A percentile compares a stretch with the other conserved stretches of the same genome.
These are phyloP conservation scores for Aspergillus alliaceus DNA, from an alignment of 2,329 filamentous ascomycete genomes.

Conservation along the genomic window DNA sequence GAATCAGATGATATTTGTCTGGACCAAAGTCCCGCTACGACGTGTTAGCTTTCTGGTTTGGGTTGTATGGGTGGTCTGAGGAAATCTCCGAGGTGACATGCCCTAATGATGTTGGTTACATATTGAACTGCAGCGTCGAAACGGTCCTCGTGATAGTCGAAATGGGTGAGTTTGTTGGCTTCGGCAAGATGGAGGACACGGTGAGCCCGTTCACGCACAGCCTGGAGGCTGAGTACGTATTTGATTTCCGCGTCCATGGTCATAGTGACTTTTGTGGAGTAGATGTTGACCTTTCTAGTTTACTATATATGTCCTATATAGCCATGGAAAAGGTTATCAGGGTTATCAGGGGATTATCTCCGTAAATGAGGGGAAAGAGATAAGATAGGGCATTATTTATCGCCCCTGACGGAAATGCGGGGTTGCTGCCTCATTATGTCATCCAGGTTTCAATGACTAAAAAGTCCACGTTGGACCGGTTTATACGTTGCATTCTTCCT, in stretches of 20 bases:
- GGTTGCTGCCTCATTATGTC: conserved; percentile 3
- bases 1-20: conserved; percentile 49
- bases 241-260: conserved; percentile 25
- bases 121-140: conserved; percentile 45
- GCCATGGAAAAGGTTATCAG: too few species aligned
- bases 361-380: not conserved
- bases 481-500: not conserved
- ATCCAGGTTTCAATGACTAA: conserved; percentile 5
- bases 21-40: conserved; percentile 53
- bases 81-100: conserved; percentile 16
- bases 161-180: conserved; percentile 42
- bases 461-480: not conserved
- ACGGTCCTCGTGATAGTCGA: conserved; percentile 41
- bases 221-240: conserved; percentile 28
- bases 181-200: conserved; percentile 38
- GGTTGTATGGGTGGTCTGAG: not conserved
- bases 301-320: too few species aligned
- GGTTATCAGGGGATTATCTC: too few species aligned
- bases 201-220: conserved; percentile 29
- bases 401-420: not conserved
- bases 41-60: not conserved
- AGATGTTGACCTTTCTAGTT: too few species aligned
- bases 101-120: conserved; percentile 46
- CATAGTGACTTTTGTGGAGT: not conserved
- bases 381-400: not conserved